Evolutionary conservation across 441 rosid species (phyloP), one percentile per base, ranked within the genome.

Genomic region (Croton setiger): DNA sequence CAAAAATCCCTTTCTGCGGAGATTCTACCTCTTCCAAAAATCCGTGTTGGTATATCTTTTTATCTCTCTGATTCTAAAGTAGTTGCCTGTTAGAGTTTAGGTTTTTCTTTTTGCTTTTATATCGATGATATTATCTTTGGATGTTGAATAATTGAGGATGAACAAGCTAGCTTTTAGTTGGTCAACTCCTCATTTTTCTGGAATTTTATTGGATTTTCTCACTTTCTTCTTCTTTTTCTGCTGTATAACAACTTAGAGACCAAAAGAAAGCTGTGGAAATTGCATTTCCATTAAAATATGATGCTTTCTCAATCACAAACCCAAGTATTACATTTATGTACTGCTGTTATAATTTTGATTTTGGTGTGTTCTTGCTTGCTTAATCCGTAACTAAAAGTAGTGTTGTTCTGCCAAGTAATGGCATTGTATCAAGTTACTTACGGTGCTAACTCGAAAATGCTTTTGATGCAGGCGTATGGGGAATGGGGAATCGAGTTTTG

Each of bases 401-500:
- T 33, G 41, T 27, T 55, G 37, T 3, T 55, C 27, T 55, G 35
- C 27, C 11, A 55, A 1, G 33, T 12, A 27, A 4, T 27, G 33
- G 7, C 36, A 53, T 21, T 55, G 14, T 10, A 23, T 55, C 12
- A 23, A 52, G 56, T 49, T 49, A 15, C 57, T 53, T 31, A 9
- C 20, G 20, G 8, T 18, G 10, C 27, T 55, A 55, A 11, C 59
- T 23, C 4, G 10, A 23, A 21, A 7, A 6, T 12, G 14, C 27
- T 55, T 13, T 14, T 57, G 15, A 4, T 57, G 45, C 5, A 1
- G 21, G 51, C 6, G 20, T 35, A 81, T 63, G 82, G 80, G 82
- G 47, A 81, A 74, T 69, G 49, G 51, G 2, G 69, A 69, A 67
- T 75, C 77, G 14, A 73, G 60, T 60, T 72, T 17, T 48, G 75